Evolutionary conservation across 495 filamentous ascomycete species (phyloP).

Genomic region (Aspergillus cristatus): DNA sequence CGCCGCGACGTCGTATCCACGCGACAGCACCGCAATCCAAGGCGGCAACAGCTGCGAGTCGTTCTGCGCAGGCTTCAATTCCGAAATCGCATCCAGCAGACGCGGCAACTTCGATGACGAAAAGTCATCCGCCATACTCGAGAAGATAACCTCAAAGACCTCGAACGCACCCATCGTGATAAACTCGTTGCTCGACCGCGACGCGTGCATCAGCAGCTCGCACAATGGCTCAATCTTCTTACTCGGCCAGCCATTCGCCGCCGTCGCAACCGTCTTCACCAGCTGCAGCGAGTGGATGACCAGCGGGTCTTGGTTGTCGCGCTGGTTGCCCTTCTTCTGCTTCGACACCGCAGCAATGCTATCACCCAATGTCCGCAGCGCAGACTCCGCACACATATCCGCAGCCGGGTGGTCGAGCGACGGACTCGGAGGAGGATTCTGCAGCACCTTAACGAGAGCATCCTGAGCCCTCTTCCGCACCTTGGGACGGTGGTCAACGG

Average conservation of each 20-base stretch:
- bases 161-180: conserved; percentile 94
- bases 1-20: conserved; percentile 87
- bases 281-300: conserved; percentile 88
- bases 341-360: conserved; percentile 53
- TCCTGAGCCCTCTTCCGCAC: conserved; percentile 93
- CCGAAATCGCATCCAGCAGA: conserved; percentile 75
- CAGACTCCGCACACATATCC: conserved; percentile 90
- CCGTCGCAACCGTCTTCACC: conserved; percentile 74
- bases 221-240: conserved; percentile 88
- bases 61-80: conserved; percentile 79
- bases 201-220: conserved; percentile 78
- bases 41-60: conserved; percentile 89
- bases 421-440: conserved; percentile 76
- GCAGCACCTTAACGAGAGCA: conserved; percentile 71
- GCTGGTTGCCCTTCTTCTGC: conserved; percentile 54
- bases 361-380: conserved; percentile 64
- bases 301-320: conserved; percentile 61
- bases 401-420: conserved; percentile 86
- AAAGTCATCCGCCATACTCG: conserved; percentile 76
- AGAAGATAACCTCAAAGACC: conserved; percentile 93
- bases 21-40: conserved; percentile 90
- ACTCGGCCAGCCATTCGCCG: conserved; percentile 93
- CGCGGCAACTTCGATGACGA: conserved; percentile 82
- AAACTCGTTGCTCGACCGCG: conserved; percentile 81
- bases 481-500: conserved; percentile 85